These are phyloP conservation scores for Madurella fahalii DNA, from an alignment of 2,329 filamentous ascomycete genomes.

Conservation along the genomic window DNA sequence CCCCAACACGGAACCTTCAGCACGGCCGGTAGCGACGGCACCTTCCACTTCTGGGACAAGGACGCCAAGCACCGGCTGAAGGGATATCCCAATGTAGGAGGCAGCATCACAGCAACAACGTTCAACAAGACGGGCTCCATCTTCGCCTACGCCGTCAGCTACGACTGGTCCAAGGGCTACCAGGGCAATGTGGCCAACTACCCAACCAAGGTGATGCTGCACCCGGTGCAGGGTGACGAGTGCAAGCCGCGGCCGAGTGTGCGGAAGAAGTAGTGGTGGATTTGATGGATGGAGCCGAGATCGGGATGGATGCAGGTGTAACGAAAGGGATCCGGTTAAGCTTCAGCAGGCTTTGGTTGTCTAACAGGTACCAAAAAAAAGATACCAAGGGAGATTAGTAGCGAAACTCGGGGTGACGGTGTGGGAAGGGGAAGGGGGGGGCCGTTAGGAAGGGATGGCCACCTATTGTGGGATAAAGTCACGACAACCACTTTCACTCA, in stretches of 20 bases:
- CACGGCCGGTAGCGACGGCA: conserved; percentile 91
- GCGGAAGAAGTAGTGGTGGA: conserved; percentile 54
- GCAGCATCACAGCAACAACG: conserved; percentile 84
- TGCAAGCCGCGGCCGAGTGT: conserved; percentile 58
- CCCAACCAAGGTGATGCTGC: conserved; percentile 80
- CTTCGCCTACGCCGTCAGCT: conserved; percentile 86
- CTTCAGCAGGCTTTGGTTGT: background rate
- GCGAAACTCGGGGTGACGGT: too few relatives aligned
- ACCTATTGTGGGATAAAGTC: too few relatives aligned
- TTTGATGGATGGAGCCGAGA: background rate
- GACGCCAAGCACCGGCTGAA: conserved; percentile 84
- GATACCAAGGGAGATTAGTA: conserved; percentile 2
- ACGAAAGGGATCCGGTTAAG: background rate
- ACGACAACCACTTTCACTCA: too few relatives aligned
- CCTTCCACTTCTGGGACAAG: conserved; percentile 96
- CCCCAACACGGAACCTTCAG: conserved; percentile 96
- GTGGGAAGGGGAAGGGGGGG: too few relatives aligned
- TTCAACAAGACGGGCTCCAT: conserved; percentile 84
- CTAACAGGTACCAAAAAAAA: background rate
- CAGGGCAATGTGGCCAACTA: conserved; percentile 71
- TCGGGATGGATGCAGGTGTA: background rate
- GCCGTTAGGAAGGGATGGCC: too few relatives aligned
- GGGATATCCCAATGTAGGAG: conserved; percentile 79
- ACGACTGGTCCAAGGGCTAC: conserved; percentile 98
- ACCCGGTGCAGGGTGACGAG: conserved; percentile 63